Evolutionary conservation across 1,284 basidiomycete genomes (phyloP).

Genomic region (Boletus nobilissimus): DNA sequence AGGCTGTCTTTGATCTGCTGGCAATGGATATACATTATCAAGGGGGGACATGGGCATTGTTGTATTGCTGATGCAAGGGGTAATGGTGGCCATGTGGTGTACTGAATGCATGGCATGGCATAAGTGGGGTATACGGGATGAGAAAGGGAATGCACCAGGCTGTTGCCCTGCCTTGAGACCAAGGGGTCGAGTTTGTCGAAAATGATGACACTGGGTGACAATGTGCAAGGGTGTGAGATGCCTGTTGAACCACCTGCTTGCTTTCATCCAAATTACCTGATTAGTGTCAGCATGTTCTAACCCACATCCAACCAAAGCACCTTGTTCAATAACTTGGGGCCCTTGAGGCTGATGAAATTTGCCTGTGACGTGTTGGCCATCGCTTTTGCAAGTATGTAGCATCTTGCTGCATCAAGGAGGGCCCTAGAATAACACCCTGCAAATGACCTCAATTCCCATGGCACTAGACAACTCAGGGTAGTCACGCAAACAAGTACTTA

Average conservation of each 20-base stretch:
- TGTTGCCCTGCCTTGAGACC: slow-evolving; percentile 93
- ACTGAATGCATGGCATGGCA: too few relatives aligned
- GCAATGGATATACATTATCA: too few relatives aligned
- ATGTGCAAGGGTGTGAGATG: slow-evolving; percentile 90
- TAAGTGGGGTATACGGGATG: too few relatives aligned
- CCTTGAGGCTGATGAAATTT: slow-evolving; percentile 98
- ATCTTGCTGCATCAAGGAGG: slow-evolving; percentile 99
- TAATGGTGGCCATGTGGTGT: too few relatives aligned
- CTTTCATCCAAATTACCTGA: slow-evolving; percentile 65
- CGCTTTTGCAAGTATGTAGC: slow-evolving; percentile 92
- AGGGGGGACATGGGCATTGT: too few relatives aligned
- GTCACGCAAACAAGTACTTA: too few relatives aligned
- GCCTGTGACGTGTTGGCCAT: slow-evolving; percentile 95
- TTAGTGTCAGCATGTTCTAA: background rate
- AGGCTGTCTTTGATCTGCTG: too few relatives aligned
- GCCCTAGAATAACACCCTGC: slow-evolving; percentile 97
- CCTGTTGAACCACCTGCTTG: slow-evolving; percentile 93
- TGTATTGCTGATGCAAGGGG: too few relatives aligned
- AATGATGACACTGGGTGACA: slow-evolving; percentile 91
- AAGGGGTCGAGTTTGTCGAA: slow-evolving; percentile 98
- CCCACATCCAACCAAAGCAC: slow-evolving; percentile 51
- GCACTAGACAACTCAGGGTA: slow-evolving; percentile 90
- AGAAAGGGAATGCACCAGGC: slow-evolving; percentile 80
- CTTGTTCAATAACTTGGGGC: slow-evolving; percentile 96
- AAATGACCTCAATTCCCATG: slow-evolving; percentile 88